These are phyloP conservation scores for Gloeophyllum trabeum DNA, from an alignment of 768 basidiomycete genomes.

Conservation along the genomic window DNA sequence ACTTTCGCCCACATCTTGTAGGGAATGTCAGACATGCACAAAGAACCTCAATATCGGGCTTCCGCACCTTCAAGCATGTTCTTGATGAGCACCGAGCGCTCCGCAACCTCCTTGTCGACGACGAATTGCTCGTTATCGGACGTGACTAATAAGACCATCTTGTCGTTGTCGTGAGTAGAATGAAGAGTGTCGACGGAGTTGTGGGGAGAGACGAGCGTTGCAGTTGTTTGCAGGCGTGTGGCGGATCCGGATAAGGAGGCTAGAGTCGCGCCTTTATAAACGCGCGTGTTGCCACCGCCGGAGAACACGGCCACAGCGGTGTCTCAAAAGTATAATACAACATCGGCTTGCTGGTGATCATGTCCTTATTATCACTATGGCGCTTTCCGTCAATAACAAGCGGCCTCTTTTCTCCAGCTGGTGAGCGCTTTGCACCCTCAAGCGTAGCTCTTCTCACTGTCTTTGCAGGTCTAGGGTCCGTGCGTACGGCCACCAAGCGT, in stretches of 20 bases:
- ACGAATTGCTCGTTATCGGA: conserved; percentile 94
- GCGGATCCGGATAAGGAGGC: background rate
- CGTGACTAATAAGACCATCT: conserved; percentile 80
- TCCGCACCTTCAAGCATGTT: conserved; percentile 99
- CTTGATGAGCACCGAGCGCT: conserved; percentile 94
- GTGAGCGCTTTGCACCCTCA: conserved; percentile 9
- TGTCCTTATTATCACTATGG: conserved; percentile 35
- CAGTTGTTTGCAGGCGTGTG: background rate
- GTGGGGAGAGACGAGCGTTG: background rate
- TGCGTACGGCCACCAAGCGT: conserved; percentile 92
- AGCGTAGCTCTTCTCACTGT: background rate
- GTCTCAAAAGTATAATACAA: background rate
- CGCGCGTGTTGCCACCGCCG: background rate
- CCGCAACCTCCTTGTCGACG: conserved; percentile 89
- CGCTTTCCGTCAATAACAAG: conserved; percentile 22
- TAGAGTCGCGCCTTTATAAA: background rate
- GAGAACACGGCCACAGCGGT: background rate
- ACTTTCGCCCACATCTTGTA: conserved; percentile 82
- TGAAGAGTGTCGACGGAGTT: background rate
- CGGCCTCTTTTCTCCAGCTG: conserved; percentile 40
- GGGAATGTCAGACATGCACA: conserved; percentile 2
- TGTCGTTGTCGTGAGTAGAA: conserved; percentile 13
- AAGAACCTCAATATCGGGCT: too few species aligned
- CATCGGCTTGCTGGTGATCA: too few species aligned
- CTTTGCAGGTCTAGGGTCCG: conserved; percentile 38